These are phyloP conservation scores for Cytospora mali DNA, from an alignment of 2,329 filamentous ascomycete genomes.

Conservation along the genomic window DNA sequence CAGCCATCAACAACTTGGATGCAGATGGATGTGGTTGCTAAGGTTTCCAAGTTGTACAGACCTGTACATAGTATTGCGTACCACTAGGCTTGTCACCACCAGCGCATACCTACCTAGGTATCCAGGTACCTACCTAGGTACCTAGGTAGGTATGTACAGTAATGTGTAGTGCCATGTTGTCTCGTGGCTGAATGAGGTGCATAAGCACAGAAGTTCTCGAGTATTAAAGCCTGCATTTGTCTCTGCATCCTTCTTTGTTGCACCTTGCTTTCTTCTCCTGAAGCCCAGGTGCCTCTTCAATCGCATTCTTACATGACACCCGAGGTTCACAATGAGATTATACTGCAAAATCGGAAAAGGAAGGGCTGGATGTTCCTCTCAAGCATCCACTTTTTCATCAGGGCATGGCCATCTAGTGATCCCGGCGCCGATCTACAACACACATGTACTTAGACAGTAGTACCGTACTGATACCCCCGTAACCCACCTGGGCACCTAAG, in stretches of 20 bases:
- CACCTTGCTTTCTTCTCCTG: conserved; percentile 5
- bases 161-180: not conserved
- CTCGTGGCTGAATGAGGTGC: conserved; percentile 9
- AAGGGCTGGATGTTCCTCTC: not conserved
- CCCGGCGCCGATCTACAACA: not conserved
- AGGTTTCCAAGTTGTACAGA: not conserved
- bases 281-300: not conserved
- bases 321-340: conserved; percentile 14
- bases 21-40: not conserved
- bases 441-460: not conserved
- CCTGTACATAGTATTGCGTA: too few species aligned
- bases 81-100: too few species aligned
- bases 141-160: not conserved
- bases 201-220: not conserved
- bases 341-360: not conserved
- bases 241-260: not conserved
- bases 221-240: conserved; percentile 11
- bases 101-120: not conserved
- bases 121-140: not conserved
- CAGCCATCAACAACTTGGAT: not conserved
- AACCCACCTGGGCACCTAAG: not conserved
- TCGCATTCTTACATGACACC: not conserved
- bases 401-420: not conserved
- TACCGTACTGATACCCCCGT: not conserved
- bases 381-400: not conserved